phyloP scores from a whole-genome alignment of 2,329 filamentous ascomycete species.

The Scytalidium lignicola region DNA sequence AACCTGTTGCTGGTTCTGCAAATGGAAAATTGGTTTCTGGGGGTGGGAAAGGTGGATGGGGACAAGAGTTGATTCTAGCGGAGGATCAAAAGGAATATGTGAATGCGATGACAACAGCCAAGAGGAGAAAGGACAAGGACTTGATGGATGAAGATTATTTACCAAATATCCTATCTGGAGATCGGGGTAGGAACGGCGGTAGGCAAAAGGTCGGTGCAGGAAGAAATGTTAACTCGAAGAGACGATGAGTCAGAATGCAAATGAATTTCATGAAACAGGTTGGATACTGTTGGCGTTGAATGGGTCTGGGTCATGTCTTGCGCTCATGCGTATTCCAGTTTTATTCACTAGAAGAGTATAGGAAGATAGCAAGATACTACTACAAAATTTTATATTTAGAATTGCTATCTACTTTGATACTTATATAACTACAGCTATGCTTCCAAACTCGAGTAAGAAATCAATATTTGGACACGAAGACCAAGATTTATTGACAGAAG shows the following conservation, averaged over 20 bases:
- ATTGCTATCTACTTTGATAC: too few relatives aligned
- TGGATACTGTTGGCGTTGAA: background rate
- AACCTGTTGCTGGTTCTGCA: constrained; percentile 74
- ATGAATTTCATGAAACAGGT: background rate
- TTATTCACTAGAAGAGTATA: too few relatives aligned
- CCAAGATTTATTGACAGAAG: too few relatives aligned
- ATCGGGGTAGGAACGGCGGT: constrained; percentile 59
- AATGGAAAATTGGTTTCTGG: constrained; percentile 66
- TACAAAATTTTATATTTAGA: too few relatives aligned
- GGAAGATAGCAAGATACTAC: too few relatives aligned
- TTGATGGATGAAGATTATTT: constrained; percentile 95
- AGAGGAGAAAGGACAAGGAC: constrained; percentile 66
- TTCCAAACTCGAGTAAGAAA: too few relatives aligned
- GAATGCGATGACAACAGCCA: constrained; percentile 57
- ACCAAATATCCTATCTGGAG: constrained; percentile 77
- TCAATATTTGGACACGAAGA: too few relatives aligned
- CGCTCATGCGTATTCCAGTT: background rate
- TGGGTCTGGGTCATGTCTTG: background rate
- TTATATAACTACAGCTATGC: too few relatives aligned
- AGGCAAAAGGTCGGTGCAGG: constrained; percentile 80
- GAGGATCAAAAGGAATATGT: constrained; percentile 96
- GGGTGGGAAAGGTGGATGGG: constrained; percentile 86
- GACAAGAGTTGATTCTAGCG: constrained; percentile 73
- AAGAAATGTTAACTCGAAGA: constrained; percentile 76
- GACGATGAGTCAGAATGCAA: constrained; percentile 26